A percentile compares a stretch with the other conserved stretches of the same genome.
Evolutionary conservation across 2,329 filamentous ascomycete species (phyloP).

Genomic region (Exophiala oligosperma): DNA sequence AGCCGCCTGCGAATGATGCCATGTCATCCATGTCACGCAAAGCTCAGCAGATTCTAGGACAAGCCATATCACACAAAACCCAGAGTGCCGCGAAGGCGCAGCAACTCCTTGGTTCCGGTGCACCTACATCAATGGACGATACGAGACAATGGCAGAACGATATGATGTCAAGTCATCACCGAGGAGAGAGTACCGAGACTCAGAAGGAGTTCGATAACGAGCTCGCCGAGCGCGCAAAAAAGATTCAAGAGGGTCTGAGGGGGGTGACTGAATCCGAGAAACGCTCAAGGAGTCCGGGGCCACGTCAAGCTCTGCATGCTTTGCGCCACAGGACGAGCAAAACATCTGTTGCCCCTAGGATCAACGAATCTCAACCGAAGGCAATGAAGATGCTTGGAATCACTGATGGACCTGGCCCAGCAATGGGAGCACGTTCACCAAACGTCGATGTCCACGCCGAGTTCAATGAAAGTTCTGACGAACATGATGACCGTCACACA

Average conservation of each 20-base stretch:
- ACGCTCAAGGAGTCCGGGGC: conserved; percentile 44
- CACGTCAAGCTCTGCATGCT: conserved; percentile 42
- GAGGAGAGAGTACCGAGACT: conserved; percentile 49
- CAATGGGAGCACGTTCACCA: conserved; percentile 11
- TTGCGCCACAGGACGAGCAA: conserved; percentile 44
- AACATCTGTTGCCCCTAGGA: conserved; percentile 32
- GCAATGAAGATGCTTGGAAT: conserved; percentile 45
- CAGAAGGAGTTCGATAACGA: conserved; percentile 51
- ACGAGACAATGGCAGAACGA: conserved; percentile 43
- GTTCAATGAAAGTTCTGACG: conserved; percentile 14
- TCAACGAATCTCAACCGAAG: conserved; percentile 36
- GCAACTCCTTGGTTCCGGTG: conserved; percentile 23
- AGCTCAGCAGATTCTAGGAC: conserved; percentile 41
- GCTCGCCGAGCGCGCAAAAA: conserved; percentile 47
- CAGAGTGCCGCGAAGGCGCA: conserved; percentile 27
- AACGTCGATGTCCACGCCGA: conserved; percentile 6
- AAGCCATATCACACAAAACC: conserved; percentile 36
- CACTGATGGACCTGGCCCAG: conserved; percentile 12
- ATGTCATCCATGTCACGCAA: conserved; percentile 35
- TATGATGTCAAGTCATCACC: conserved; percentile 41
- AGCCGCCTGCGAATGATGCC: conserved; percentile 15
- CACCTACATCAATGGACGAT: conserved; percentile 11
- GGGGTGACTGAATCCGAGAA: conserved; percentile 45
- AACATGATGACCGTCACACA: conserved; percentile 1
- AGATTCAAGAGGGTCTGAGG: conserved; percentile 50